Base-by-base conservation (phyloP, 257 asterid species). In the Echium plantagineum region DNA sequence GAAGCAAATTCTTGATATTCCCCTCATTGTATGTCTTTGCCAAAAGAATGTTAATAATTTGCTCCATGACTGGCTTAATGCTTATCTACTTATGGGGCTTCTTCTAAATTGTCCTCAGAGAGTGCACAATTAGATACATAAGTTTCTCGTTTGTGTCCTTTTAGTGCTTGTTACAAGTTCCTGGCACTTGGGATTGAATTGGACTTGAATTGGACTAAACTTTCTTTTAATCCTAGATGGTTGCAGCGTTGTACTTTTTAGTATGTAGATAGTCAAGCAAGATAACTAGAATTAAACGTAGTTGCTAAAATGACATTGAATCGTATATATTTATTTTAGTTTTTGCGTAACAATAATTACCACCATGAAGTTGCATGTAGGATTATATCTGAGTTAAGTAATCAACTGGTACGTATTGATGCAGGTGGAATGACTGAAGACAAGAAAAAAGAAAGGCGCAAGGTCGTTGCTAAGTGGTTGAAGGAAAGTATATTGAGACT, bases 381-480 rank as follows among this genome's bases (percentile, higher is more conserved):
- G 21, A 53, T 53, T 53, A 4, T 53, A 53, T 53, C 22, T 8
- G 7, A 6, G 22, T 64, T 59, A 58, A 69, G 52, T 61, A 64
- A 66, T 35, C 54, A 59, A 56, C 21, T 61, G 57, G 65, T 42
- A 55, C 63, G 63, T 59, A 20, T 32, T 21, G 49, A 58, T 62
- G 70, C 80, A 90, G 97, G 96, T 72, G 97, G 95, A 59, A 83
- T 90, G 79, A 87, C 97, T 0, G 96, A 90, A 69, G 74, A 63
- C 15, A 90, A 83, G 76, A 81, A 71, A 66, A 68, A 70, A 57
- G 78, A 83, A 66, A 83, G 78, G 76, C 76, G 97, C 66, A 91
- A 79, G 81, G 84, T 71, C 66, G 87, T 91, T 28, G 98, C 98
- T 19, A 89, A 80, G 77, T 93, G 98, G 98, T 82, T 93, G 57